Conservation (phyloP, 495 filamentous ascomycete genomes). For the Geopyxis carbonaria region DNA sequence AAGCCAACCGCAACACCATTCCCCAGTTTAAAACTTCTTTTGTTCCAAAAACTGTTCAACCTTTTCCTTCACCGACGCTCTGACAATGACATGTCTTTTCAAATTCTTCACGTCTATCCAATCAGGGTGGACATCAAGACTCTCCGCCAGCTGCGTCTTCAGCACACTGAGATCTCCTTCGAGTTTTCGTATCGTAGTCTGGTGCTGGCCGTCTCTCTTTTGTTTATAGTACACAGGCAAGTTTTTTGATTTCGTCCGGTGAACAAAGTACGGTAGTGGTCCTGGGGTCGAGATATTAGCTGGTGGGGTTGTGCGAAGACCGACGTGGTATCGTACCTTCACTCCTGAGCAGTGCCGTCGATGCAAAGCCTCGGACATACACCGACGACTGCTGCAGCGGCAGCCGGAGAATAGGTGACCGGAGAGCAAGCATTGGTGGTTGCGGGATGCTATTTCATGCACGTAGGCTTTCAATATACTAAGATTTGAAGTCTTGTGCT, state of each 20-base stretch:
- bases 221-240: slow-evolving; percentile 59
- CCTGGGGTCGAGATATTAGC: slow-evolving; percentile 27
- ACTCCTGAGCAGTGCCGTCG: no score
- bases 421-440: no score
- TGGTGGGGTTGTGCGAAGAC: slow-evolving; percentile 8
- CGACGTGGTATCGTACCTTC: no score
- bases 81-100: slow-evolving; percentile 48
- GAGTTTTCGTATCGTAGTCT: slow-evolving; percentile 61
- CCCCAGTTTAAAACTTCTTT: slow-evolving; percentile 20
- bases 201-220: slow-evolving; percentile 60
- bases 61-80: slow-evolving; percentile 27
- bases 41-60: slow-evolving; percentile 25
- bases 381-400: no score
- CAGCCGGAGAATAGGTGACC: no score
- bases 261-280: slow-evolving; percentile 52
- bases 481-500: no score
- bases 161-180: slow-evolving; percentile 50
- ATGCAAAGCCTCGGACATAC: no score
- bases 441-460: no score
- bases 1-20: no score
- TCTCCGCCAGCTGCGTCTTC: slow-evolving; percentile 26
- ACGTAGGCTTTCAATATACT: no score
- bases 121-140: slow-evolving; percentile 30
- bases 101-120: slow-evolving; percentile 39
- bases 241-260: slow-evolving; percentile 51